Evolutionary conservation across 1,284 basidiomycete species (phyloP), one percentile per base, ranked within the genome.

Genomic region (Pseudozyma sp.): DNA sequence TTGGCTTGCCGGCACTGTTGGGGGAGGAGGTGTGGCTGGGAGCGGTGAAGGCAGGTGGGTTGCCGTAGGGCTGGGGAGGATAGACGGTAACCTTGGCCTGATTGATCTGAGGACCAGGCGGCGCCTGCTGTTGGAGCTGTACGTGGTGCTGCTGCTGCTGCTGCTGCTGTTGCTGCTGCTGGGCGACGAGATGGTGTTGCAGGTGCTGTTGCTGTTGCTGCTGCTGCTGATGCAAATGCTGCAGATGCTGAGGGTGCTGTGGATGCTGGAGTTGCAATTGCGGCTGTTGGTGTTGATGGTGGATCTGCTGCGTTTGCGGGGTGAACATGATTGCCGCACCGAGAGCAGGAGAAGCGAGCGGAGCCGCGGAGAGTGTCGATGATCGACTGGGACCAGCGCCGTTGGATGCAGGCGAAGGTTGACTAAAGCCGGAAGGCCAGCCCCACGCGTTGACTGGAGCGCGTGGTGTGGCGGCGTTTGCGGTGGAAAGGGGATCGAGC

Each of bases 1-100:
- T 69, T n/a, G 59, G 57, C 54, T 70, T 77, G 50, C 50, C 71
- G 11, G 61, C 43, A 58, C 52, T 58, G 51, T 59, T 67, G 33
- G 68, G 66, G 14, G 72, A 75, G n/a, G 72, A 72, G 14, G 74
- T 61, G 56, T 71, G 72, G 46, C 48, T 62, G 10, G 59, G 46
- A 33, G 47, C 51, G 17, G 67, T 55, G 37, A 76, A 68, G 24
- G 60, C 54, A n/a, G 61, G 40, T 11, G 71, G 52, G 31, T 68
- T 65, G 31, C 63, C 76, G 60, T 78, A 78, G 5, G 76, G 76
- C 58, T 78, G 76, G 8, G 73, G 76, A 47, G 76, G 73, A 39
- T 78, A 78, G 30, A 69, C 55, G 6, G 69, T 68, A 24, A 58
- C 66, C 39, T 63, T 64, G 50, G 47, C 45, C 33, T 48, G 65